These are phyloP conservation scores for Phytophthora foliorum DNA, from an alignment of 352 stramenopile species.

Conservation along the genomic window DNA sequence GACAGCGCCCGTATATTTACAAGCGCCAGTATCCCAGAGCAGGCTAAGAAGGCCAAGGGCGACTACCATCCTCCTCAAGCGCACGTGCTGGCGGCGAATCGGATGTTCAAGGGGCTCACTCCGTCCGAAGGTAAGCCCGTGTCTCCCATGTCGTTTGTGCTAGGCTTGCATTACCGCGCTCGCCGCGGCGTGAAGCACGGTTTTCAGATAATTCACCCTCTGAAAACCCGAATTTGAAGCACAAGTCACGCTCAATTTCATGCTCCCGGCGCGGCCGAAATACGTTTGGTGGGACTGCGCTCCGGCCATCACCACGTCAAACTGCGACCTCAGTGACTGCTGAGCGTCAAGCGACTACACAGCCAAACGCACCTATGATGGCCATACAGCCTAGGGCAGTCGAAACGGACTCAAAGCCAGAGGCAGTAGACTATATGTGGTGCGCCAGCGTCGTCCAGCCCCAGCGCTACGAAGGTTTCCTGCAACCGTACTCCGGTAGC, in stretches of 20 bases:
- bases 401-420: constrained; percentile 3
- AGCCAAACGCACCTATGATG: constrained; percentile 3
- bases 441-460: too few relatives aligned
- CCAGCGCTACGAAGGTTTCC: too few relatives aligned
- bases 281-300: too few relatives aligned
- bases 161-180: too few relatives aligned
- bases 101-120: constrained; percentile 10
- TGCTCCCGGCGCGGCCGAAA: too few relatives aligned
- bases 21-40: constrained; percentile 16
- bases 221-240: too few relatives aligned
- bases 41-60: background rate
- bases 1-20: background rate
- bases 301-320: constrained; percentile 10
- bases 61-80: constrained; percentile 17
- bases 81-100: constrained; percentile 9
- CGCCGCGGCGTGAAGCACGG: constrained; percentile 10
- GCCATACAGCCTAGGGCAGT: constrained; percentile 1
- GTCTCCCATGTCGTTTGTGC: constrained; percentile 21
- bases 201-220: constrained; percentile 14
- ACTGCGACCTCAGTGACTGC: background rate
- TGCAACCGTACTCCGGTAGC: too few relatives aligned
- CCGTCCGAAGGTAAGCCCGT: constrained; percentile 15
- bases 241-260: too few relatives aligned
- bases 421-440: too few relatives aligned
- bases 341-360: constrained; percentile 1